These are phyloP conservation scores for Trypanosoma caninum DNA, from an alignment of 208 protist species.

Conservation along the genomic window DNA sequence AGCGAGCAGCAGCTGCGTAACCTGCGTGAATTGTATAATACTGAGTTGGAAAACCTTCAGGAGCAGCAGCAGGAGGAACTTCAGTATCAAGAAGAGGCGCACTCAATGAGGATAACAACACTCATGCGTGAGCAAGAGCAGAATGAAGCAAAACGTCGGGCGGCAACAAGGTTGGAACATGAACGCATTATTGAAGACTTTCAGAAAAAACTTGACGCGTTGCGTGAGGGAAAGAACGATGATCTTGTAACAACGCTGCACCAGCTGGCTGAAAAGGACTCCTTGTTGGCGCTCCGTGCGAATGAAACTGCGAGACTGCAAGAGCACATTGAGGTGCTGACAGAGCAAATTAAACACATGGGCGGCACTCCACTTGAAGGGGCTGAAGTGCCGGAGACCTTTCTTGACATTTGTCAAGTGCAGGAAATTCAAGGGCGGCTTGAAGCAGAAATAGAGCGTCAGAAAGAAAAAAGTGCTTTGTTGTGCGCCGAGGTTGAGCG, in stretches of 20 bases:
- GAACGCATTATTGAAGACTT: conserved; percentile 84
- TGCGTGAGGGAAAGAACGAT: conserved; percentile 74
- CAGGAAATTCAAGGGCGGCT: conserved; percentile 71
- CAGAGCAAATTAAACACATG: conserved; percentile 48
- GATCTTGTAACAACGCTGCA: conserved; percentile 66
- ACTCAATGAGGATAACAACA: conserved; percentile 72
- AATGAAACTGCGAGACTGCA: conserved; percentile 81
- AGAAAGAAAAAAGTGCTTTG: conserved; percentile 62
- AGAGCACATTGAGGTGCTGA: conserved; percentile 60
- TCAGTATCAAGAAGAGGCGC: conserved; percentile 71
- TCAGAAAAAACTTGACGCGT: conserved; percentile 73
- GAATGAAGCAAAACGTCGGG: conserved; percentile 67
- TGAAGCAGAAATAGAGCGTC: conserved; percentile 53
- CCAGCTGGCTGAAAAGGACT: conserved; percentile 77
- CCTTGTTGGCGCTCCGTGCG: conserved; percentile 69
- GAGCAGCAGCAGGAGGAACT: conserved; percentile 87
- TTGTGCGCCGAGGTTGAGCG: conserved; percentile 76
- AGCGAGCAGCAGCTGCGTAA: conserved; percentile 72
- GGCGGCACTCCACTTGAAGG: conserved; percentile 37
- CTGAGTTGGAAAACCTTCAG: conserved; percentile 75
- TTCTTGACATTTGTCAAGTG: conserved; percentile 78
- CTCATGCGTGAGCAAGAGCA: conserved; percentile 81
- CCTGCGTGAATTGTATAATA: conserved; percentile 74
- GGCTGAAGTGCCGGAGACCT: conserved; percentile 57
- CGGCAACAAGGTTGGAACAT: conserved; percentile 72